Evolutionary conservation across 73 alveolate species (phyloP).

Genomic region (Paraurostyla sp.): DNA sequence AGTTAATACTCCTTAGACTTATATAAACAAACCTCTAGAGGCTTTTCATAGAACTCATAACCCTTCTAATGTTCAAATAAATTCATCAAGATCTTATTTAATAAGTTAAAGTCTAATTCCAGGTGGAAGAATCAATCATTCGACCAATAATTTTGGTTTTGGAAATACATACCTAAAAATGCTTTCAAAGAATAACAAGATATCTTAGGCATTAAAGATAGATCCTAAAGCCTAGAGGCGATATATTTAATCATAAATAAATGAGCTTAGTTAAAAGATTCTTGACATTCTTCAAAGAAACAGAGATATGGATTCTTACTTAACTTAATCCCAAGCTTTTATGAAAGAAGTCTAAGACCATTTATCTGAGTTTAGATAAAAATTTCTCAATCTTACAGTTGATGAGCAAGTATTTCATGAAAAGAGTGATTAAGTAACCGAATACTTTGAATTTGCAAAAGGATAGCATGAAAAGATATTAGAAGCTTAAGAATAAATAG

Average conservation of each 20-base stretch:
- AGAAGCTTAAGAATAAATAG: neutral
- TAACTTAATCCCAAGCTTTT: neutral
- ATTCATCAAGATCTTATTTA: constrained; percentile 9
- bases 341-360: constrained; percentile 42
- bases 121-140: neutral
- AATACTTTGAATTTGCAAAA: constrained; percentile 20
- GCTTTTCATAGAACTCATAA: no score
- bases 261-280: constrained; percentile 25
- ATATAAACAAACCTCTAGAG: neutral
- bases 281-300: constrained; percentile 10
- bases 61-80: no score
- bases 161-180: constrained; percentile 16
- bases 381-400: neutral
- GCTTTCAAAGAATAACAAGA: neutral
- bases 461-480: neutral
- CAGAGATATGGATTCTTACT: constrained; percentile 26
- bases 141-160: constrained; percentile 39
- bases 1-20: neutral
- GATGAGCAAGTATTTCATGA: constrained; percentile 5
- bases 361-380: neutral
- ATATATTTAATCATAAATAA: constrained; percentile 15
- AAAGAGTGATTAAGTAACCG: neutral
- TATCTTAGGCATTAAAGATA: neutral
- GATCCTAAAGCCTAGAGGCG: constrained; percentile 18
- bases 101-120: neutral